phyloP scores from a whole-genome alignment of 768 basidiomycete genomes.

The Aureoboletus auriporus region DNA sequence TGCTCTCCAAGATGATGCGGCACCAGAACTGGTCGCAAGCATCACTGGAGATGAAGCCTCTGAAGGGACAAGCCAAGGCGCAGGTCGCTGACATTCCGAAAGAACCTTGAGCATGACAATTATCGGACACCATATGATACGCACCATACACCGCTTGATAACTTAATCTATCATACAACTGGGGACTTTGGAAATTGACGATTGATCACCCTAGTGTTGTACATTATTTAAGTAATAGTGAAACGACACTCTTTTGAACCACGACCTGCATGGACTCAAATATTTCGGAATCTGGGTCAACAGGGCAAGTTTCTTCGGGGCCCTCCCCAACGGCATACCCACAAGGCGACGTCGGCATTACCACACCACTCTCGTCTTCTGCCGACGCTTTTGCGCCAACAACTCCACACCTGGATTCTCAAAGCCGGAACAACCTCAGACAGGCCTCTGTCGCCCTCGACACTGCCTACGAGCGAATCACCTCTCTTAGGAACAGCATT shows the following conservation, averaged over 20 bases:
- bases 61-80: constrained; percentile 3
- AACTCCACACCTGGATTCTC: constrained; percentile 9
- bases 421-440: constrained; percentile 38
- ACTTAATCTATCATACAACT: not conserved
- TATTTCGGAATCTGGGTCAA: constrained; percentile 2
- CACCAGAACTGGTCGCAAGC: constrained; percentile 11
- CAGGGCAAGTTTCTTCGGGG: constrained; percentile 12
- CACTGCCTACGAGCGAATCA: constrained; percentile 51
- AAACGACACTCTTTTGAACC: too few species aligned
- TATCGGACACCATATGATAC: constrained; percentile 1
- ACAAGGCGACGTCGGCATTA: constrained; percentile 2
- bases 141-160: constrained; percentile 1
- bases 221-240: constrained; percentile 5
- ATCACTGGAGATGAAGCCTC: constrained; percentile 6
- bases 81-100: not conserved
- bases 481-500: constrained; percentile 50
- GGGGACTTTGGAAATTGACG: constrained; percentile 7
- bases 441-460: constrained; percentile 53
- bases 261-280: constrained; percentile 20
- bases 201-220: constrained; percentile 7
- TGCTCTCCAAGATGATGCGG: constrained; percentile 29
- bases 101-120: not conserved
- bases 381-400: not conserved
- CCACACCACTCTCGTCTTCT: constrained; percentile 1
- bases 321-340: constrained; percentile 10